phyloP scores from a whole-genome alignment of 2,329 filamentous ascomycete species.

The Venturia oleaginea region DNA sequence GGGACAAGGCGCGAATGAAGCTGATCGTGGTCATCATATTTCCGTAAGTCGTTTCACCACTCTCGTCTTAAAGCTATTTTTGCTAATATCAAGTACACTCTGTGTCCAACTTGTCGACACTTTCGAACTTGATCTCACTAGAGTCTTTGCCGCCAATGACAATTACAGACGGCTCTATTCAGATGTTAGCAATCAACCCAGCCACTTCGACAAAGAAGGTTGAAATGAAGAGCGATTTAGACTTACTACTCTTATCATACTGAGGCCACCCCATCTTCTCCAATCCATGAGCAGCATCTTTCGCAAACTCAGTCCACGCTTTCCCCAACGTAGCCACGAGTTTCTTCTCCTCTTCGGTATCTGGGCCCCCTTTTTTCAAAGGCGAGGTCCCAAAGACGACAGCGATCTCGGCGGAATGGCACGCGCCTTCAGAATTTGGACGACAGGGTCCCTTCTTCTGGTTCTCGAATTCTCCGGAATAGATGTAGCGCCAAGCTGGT shows the following conservation, averaged over 20 bases:
- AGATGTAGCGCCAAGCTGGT: slow-evolving; percentile 32
- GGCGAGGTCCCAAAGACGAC: slow-evolving; percentile 25
- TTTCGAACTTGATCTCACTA: slow-evolving; percentile 11
- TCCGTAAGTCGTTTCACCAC: too few species aligned
- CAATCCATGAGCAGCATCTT: slow-evolving; percentile 28
- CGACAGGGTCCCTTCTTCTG: slow-evolving; percentile 21
- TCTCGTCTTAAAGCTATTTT: too few species aligned
- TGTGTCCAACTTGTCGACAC: slow-evolving; percentile 7
- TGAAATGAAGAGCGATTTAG: not conserved
- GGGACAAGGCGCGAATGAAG: too few species aligned
- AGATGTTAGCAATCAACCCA: not conserved
- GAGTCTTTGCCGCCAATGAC: slow-evolving; percentile 13
- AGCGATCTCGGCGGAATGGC: slow-evolving; percentile 23
- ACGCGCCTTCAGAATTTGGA: slow-evolving; percentile 24
- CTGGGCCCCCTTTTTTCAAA: slow-evolving; percentile 14
- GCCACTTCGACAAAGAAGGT: not conserved
- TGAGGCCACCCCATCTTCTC: slow-evolving; percentile 14
- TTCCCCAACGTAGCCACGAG: slow-evolving; percentile 29
- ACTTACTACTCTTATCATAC: slow-evolving; percentile 13
- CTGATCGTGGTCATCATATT: too few species aligned
- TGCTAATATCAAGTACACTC: not conserved
- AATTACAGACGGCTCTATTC: slow-evolving; percentile 11
- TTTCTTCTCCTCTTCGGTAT: slow-evolving; percentile 22
- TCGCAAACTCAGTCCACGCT: slow-evolving; percentile 33
- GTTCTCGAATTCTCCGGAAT: slow-evolving; percentile 30